Evolutionary conservation across 2,329 filamentous ascomycete species (phyloP), one percentile per base, ranked within the genome.

Genomic region (Alternaria hordeiaustralica): DNA sequence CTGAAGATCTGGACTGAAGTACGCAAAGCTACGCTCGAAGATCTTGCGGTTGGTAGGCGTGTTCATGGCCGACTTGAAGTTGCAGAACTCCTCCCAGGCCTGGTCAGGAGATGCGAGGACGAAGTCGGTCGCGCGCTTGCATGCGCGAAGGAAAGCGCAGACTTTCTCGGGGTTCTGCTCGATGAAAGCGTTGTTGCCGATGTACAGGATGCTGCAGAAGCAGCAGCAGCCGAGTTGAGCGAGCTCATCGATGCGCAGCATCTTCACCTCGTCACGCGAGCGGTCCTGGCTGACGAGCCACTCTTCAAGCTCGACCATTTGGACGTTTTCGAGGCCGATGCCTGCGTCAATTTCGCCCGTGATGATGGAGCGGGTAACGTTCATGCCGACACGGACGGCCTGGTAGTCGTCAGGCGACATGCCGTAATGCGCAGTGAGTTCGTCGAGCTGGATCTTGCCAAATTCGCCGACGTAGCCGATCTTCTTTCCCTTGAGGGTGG

Each of bases 391-490:
- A 61, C 91, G 90, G 8, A 94, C 86, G 36, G 91, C 90, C 1
- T 89, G 92, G 84, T 94, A 93, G 82, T 93, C 90, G 6, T 83
- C 80, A 0, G 90, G 87, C 2, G 86, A 85, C 88, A 93, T 92
- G 76, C 90, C 90, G 77, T 93, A 93, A 85, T 93, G 87, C 49
- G 88, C 88, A 53, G 91, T 93, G 65, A 94, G 86, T 77, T 94
- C 92, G 77, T 94, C 92, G 70, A 94, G 93, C 82, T 93, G 91
- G 77, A 93, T 93, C 78, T 88, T 94, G 80, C 91, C 91, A 67
- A 93, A 93, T 78, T 93, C 91, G 72, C 91, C 91, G 60, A 93
- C 91, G 70, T 93, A 93, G 76, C 91, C 91, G 76, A 93, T 93
- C 23, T 86, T 87, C 82, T 92, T 93, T 70, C 90, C 91, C 80